Evolutionary conservation across 1,284 basidiomycete species (phyloP).

Genomic region (Boletus semigastroideus): DNA sequence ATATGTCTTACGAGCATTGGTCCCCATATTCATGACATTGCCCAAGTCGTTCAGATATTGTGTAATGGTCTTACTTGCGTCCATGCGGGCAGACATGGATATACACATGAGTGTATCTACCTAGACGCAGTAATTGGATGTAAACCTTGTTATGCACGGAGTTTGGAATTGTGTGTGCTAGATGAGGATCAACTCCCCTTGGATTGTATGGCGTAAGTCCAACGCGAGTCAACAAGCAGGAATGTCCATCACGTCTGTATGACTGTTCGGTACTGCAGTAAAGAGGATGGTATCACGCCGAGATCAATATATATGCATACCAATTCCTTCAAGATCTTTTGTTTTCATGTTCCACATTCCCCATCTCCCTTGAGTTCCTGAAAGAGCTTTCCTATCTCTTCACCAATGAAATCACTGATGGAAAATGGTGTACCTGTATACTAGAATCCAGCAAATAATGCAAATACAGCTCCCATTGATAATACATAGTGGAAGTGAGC

Average conservation of each 20-base stretch:
- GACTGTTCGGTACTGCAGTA: neutral
- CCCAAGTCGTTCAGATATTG: neutral
- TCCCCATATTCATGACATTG: constrained; percentile 3
- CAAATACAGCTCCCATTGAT: neutral
- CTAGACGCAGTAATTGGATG: neutral
- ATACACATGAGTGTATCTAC: neutral
- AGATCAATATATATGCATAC: neutral
- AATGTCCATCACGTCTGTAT: neutral
- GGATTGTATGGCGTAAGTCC: neutral
- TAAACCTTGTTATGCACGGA: neutral
- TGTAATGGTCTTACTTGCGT: neutral
- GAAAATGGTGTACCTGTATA: no score
- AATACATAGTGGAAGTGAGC: neutral
- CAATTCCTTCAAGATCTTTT: neutral
- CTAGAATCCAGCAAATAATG: no score
- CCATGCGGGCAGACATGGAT: constrained; percentile 1
- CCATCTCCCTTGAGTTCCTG: neutral
- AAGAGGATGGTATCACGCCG: neutral
- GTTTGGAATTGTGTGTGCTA: neutral
- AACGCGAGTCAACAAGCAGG: neutral
- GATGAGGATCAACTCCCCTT: neutral
- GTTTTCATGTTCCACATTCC: neutral
- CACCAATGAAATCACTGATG: neutral
- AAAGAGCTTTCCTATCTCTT: constrained; percentile 2
- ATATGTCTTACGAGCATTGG: neutral